Evolutionary conservation across 2,329 filamentous ascomycete genomes (phyloP), one percentile per base, ranked within the genome.

Genomic region (Colletotrichum agaves): DNA sequence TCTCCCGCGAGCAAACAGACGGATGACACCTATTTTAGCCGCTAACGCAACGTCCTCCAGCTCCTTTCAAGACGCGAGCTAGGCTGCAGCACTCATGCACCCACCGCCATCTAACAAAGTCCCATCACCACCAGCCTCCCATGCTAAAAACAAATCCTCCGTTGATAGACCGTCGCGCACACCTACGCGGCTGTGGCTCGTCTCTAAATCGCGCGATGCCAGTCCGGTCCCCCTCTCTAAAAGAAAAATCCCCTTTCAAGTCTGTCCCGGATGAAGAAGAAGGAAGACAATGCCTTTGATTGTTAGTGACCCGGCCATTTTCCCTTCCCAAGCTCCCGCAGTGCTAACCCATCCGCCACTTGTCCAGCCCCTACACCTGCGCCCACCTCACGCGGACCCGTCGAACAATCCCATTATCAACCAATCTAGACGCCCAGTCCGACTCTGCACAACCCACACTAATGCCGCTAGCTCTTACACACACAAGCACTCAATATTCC

Each of bases 401-500:
- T 21, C 44, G 11, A 47, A 47, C 21, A 47, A 47, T 47, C 4
- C 44, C 44, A 47, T 27, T 47, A 47, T 47, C 44, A 23, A 47
- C 44, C 44, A 47, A 47, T 47, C 44, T 15, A 37, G 35, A 37
- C 35, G 35, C 35, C 35, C 4, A 37, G 11, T 15, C 11, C 35
- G 11, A 13, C 10, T 10, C 44, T 23, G 31, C n/a, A 12, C 50
- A 21, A 52, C 33, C 17, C 17, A 21, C 50, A 33, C 50, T 53
- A 53, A 53, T 53, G 50, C 50, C 33, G 50, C 50, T n/a, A 53
- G 50, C 50, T 15, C 46, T 19, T 8, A 23, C 19, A 27, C 50
- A 8, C 11, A 8, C 37, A 12, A n/a, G n/a, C 37, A 41, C 5
- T 27, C 46, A 12, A 31, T 49, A n/a, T 21, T 21, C 13, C 19